A percentile compares a stretch with the other conserved stretches of the same genome.
Conservation (phyloP, 345 rosid species). For the Eucalyptus coolabah region DNA sequence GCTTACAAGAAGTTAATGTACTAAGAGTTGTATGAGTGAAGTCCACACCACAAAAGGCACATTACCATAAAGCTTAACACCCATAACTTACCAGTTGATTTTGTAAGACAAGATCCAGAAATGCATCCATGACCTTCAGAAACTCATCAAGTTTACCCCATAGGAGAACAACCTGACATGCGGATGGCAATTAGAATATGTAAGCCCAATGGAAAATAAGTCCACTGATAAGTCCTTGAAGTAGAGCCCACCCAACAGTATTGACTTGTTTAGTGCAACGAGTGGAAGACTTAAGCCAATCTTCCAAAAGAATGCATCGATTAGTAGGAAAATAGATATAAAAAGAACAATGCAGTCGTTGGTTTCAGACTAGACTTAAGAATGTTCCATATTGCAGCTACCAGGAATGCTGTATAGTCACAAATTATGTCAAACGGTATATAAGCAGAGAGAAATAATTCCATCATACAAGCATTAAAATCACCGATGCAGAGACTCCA, state of each 20-base stretch:
- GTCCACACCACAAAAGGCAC: not conserved
- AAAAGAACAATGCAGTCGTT: not conserved
- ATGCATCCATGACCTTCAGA: conserved; percentile 73
- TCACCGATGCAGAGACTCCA: not conserved
- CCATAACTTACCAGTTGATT: conserved; percentile 47
- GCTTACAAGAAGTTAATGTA: not conserved
- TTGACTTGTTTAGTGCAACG: not conserved
- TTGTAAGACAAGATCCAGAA: conserved; percentile 65
- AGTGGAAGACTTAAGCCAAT: not conserved
- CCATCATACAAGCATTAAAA: not conserved
- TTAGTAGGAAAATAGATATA: not conserved
- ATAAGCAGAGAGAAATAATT: not conserved
- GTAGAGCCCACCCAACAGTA: not conserved
- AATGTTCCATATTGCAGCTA: not conserved
- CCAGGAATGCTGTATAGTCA: not conserved
- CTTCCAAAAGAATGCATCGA: not conserved
- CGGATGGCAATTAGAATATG: not conserved
- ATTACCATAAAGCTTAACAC: not conserved
- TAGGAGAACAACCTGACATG: conserved; percentile 39
- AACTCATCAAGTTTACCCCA: conserved; percentile 53
- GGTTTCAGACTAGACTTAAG: not conserved
- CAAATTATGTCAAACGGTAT: not conserved
- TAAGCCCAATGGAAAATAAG: not conserved
- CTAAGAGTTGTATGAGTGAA: not conserved
- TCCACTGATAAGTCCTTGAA: not conserved